Base-by-base conservation (phyloP, 768 basidiomycete genomes). In the Mycena crocata region DNA sequence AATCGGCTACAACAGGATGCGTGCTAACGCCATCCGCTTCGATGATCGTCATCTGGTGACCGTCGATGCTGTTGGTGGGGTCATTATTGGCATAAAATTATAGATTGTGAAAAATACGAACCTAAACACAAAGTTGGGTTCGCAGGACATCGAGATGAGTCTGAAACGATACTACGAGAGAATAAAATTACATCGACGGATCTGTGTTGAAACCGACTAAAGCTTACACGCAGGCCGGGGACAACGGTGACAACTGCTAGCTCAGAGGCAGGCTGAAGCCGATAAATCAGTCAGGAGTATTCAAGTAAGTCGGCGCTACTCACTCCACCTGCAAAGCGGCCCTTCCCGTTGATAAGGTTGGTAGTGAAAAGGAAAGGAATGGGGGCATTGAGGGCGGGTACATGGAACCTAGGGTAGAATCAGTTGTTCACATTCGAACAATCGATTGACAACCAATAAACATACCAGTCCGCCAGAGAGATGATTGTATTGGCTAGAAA, bases 211-310 rank as follows among this genome's bases (percentile, higher is more conserved):
- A 35, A 13, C 81, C n/a, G 23, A 13, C 80, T 79, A 70, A 82
- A 79, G 28, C 83, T 78, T 51, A 83, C 84, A 19, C 82, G 72
- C 40, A 64, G 51, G 9, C 75, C 76, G 0, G 28, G 49, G 6
- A 51, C 30, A 31, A 84, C 79, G 45, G 72, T 68, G 64, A 84
- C 68, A 5, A 82, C 74, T 0, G 83, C 51, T 17, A 84, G 73
- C 1, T 74, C 68, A 7, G 66, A 65, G 3, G 56, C 21, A 31
- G 82, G 64, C 57, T 66, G 28, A 59, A 46, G 23, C 37, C n/a
- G 10, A 12, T 14, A 5, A n/a, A 42, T 54, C n/a, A 59, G 52
- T 74, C 73, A 62, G 57, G 74, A 67, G 45, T 24, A 57, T 2
- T 73, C 32, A 35, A 77, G 50, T 19, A 73, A 73, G 62, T 77